Conservation (phyloP, 257 asterid genomes). For the Perilla frutescens region DNA sequence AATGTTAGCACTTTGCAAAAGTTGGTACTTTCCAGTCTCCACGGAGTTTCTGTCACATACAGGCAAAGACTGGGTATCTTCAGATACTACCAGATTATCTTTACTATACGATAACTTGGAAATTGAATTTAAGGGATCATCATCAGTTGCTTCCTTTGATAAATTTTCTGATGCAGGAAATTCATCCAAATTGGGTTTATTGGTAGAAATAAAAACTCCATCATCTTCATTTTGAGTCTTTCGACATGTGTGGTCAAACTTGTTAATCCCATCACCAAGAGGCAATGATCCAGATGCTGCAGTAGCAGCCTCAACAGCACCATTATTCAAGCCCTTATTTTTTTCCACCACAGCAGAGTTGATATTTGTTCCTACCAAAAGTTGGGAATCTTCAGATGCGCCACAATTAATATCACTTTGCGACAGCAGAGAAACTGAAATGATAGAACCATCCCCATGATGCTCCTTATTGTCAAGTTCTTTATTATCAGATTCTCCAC, state of each 20-base stretch:
- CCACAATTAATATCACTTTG: slow-evolving; percentile 32
- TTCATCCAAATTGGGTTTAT: slow-evolving; percentile 30
- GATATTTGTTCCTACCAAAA: slow-evolving; percentile 22
- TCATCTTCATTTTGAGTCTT: slow-evolving; percentile 19
- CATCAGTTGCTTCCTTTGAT: slow-evolving; percentile 30
- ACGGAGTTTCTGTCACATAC: slow-evolving; percentile 14
- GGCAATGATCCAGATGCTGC: slow-evolving; percentile 31
- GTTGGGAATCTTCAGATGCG: slow-evolving; percentile 40
- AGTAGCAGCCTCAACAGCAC: slow-evolving; percentile 31
- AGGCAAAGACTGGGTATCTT: slow-evolving; percentile 39
- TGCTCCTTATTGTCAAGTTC: slow-evolving; percentile 28
- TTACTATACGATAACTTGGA: slow-evolving; percentile 36
- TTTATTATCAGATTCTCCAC: slow-evolving; percentile 34
- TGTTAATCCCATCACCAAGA: slow-evolving; percentile 34
- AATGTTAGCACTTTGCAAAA: slow-evolving; percentile 13
- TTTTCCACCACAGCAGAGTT: slow-evolving; percentile 37
- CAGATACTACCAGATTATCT: slow-evolving; percentile 26
- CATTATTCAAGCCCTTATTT: slow-evolving; percentile 30
- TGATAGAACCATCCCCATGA: slow-evolving; percentile 36
- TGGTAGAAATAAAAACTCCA: slow-evolving; percentile 19
- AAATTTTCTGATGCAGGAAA: slow-evolving; percentile 30
- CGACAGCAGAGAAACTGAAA: slow-evolving; percentile 38
- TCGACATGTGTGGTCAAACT: slow-evolving; percentile 30
- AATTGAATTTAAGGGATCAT: slow-evolving; percentile 37
- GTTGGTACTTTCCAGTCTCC: slow-evolving; percentile 34